Base-by-base conservation (phyloP, 2,329 filamentous ascomycete genomes). In the Geosmithia morbida region DNA sequence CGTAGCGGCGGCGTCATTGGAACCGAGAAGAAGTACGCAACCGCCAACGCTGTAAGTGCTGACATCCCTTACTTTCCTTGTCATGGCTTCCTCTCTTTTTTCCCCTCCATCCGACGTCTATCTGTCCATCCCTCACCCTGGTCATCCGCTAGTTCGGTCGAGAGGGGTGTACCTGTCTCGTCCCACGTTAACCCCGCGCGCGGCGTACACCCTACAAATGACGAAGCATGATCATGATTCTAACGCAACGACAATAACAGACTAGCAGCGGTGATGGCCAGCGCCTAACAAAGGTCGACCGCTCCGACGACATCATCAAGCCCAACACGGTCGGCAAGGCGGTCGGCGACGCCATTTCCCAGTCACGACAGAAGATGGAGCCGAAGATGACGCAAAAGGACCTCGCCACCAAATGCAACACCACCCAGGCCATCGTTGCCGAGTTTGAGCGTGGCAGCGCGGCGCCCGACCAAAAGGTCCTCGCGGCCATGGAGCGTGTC, bases 381-480 rank as follows among this genome's bases (percentile, higher is more conserved):
- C 88, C 89, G 67, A 92, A 94, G 72, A 90, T 97, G 87, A 94
- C 89, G 49, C 92, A 97, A 69, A 94, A 94, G 67, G 77, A 82
- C 55, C 71, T 83, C 41, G 90, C 89, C 51, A 87, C 83, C 54
- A 87, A 87, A 70, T 89, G 85, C 74, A 94, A 94, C 74, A 88
- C 84, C 51, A 90, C 86, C 41, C 79, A 83, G 46, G 76, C 79
- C 54, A 72, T 92, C 55, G 75, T 97, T 53, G 85, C 83, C 60
- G 82, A 88, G 57, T 88, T 94, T 60, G 90, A 97, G 80, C 77
- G 82, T 55, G 88, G 85, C 56, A 77, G 71, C 56, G 88, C 81
- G 49, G 59, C 76, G 43, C 89, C 85, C 49, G 88, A 94, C 69
- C 88, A 94, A 68, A 88, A 89, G 72, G 70, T 94, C 48, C 72